Evolutionary conservation across 129 eudicot genomes (phyloP), one percentile per base, ranked within the genome.

Genomic region (Kitagawia praeruptora): DNA sequence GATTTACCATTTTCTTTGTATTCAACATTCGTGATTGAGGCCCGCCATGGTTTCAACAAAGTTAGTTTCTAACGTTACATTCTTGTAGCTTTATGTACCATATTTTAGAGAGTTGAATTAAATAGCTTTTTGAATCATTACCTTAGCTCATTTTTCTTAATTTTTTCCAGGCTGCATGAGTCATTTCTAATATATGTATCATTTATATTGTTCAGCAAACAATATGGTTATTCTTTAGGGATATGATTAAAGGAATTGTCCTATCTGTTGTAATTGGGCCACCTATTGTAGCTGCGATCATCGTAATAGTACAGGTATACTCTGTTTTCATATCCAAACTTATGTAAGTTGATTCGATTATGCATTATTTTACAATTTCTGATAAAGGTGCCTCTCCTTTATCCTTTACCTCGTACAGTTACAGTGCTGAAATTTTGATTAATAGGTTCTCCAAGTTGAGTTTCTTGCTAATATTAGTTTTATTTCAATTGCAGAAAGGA

Each of bases 1-100:
- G 99, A 96, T 84, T 81, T 96, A 83, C 99, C 99, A 28, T 96
- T 96, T 88, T 96, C 99, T 41, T 87, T 96, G 53, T 96, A 92
- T 85, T 96, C 99, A 34, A 96, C 99, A 7, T 96, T 96, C 85
- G 98, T 96, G 74, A 92, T 96, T 75, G 99, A 96, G 88, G 89
- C 91, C 63, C 96, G 93, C 51, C 98, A 96, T 89, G 99, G 99
- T 69, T 96, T 92, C 78, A 96, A 96, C 89, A 96, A 96, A 87
- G 99, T 96, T 64, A 37, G 64, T 74, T 34, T 79, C 38, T 44
- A 69, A 41, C 69, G 28, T 41, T 67, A 70, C 21, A 27, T 61
- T 48, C 16, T 38, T 61, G 46, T 76, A 79, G 66, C 80, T 63
- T 77, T 34, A 54, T 39, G 6, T 45, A 81, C 38, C 34, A 21